phyloP scores from a whole-genome alignment of 2,329 filamentous ascomycete species.

The Monilinia polystroma region DNA sequence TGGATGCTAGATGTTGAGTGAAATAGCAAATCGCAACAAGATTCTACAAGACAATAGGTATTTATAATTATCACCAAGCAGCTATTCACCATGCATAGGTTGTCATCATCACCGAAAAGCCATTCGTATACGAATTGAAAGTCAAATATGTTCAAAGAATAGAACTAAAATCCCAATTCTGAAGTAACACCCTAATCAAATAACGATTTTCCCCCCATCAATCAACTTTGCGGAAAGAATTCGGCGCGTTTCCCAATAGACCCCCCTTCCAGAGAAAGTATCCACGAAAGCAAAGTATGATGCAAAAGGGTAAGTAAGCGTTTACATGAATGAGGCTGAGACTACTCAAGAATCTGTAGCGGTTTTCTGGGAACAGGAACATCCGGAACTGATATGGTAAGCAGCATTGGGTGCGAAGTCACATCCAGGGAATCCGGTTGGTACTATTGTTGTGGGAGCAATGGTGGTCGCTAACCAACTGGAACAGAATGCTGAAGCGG shows the following conservation, averaged over 20 bases:
- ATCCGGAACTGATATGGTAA: conserved; percentile 5
- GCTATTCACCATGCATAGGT: not conserved
- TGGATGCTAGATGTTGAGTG: not conserved
- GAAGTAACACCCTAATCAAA: not conserved
- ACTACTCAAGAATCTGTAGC: not conserved
- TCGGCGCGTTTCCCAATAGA: not conserved
- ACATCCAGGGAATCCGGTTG: not conserved
- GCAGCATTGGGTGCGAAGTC: not conserved
- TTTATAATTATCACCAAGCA: not conserved
- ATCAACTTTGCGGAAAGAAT: not conserved
- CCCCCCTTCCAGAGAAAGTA: not conserved
- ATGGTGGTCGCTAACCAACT: not conserved
- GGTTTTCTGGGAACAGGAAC: not conserved
- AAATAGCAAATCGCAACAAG: not conserved
- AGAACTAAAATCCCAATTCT: not conserved
- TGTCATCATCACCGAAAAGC: not conserved
- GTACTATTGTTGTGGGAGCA: not conserved
- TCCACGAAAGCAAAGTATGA: not conserved
- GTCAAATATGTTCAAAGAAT: not conserved
- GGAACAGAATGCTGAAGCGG: not conserved
- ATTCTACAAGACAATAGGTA: not conserved
- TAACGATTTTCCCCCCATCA: not conserved
- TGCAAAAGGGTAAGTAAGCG: not conserved
- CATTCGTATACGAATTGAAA: not conserved
- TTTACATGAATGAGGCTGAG: not conserved